phyloP scores from a whole-genome alignment of 305 asterid species.

The Fraxinus baroniana region DNA sequence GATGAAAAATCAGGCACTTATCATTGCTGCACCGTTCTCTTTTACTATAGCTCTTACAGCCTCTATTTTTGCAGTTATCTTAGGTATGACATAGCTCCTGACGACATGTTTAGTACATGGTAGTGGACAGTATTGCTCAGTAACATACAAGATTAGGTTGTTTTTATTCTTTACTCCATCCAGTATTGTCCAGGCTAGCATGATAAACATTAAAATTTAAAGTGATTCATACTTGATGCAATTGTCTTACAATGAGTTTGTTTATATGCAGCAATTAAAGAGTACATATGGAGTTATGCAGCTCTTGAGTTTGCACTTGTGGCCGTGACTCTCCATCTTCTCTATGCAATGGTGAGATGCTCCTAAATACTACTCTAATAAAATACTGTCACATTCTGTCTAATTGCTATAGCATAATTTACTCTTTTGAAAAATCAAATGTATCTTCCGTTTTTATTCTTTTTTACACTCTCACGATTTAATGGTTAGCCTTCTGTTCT shows the following conservation, averaged over 20 bases:
- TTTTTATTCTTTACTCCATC: background rate
- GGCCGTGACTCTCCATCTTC: constrained; percentile 56
- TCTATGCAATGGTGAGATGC: constrained; percentile 63
- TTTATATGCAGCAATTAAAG: constrained; percentile 63
- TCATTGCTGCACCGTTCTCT: constrained; percentile 78
- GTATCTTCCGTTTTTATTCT: background rate
- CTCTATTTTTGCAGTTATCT: constrained; percentile 63
- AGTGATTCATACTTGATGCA: background rate
- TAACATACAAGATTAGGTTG: background rate
- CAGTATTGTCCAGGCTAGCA: background rate
- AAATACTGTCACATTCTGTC: background rate
- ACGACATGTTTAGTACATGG: background rate
- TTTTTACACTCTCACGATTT: background rate
- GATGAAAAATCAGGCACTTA: constrained; percentile 62
- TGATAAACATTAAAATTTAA: background rate
- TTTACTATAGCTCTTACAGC: constrained; percentile 73
- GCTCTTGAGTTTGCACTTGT: constrained; percentile 78
- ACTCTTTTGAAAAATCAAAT: background rate
- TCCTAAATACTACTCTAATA: background rate
- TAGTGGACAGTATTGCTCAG: background rate
- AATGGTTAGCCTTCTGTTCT: background rate
- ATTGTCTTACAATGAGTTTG: constrained; percentile 17
- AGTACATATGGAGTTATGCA: constrained; percentile 77
- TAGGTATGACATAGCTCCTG: constrained; percentile 42
- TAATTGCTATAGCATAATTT: background rate